Conservation (phyloP, 1,284 basidiomycete genomes). For the Pterula multifida region DNA sequence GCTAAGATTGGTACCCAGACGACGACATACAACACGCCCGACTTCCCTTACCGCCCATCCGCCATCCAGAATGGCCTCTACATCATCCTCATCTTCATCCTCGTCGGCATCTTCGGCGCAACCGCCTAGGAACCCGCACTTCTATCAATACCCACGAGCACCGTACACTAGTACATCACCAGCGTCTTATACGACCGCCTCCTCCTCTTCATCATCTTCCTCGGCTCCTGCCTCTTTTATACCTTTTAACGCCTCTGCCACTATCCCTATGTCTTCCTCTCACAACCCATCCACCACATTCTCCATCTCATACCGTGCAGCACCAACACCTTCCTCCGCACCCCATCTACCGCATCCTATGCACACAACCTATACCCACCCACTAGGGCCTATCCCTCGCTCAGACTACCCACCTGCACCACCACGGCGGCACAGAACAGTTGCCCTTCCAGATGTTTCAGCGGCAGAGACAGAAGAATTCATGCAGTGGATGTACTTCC, state of each 20-base stretch:
- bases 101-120: background rate
- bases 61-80: background rate
- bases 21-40: background rate
- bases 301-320: background rate
- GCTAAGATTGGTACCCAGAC: background rate
- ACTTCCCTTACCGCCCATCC: background rate
- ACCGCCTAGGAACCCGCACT: background rate
- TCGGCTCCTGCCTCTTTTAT: background rate
- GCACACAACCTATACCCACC: background rate
- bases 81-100: background rate
- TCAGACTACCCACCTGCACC: background rate
- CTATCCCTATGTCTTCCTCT: background rate
- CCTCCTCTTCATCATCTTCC: background rate
- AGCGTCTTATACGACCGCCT: background rate
- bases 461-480: background rate
- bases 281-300: background rate
- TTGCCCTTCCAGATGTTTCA: background rate
- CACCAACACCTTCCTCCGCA: background rate
- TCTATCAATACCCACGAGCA: background rate
- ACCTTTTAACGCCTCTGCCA: background rate
- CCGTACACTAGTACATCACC: background rate
- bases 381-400: background rate
- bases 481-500: background rate
- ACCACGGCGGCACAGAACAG: background rate
- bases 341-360: background rate